Evolutionary conservation across 2,329 filamentous ascomycete genomes (phyloP).

Genomic region (Colletotrichum nymphaeae): DNA sequence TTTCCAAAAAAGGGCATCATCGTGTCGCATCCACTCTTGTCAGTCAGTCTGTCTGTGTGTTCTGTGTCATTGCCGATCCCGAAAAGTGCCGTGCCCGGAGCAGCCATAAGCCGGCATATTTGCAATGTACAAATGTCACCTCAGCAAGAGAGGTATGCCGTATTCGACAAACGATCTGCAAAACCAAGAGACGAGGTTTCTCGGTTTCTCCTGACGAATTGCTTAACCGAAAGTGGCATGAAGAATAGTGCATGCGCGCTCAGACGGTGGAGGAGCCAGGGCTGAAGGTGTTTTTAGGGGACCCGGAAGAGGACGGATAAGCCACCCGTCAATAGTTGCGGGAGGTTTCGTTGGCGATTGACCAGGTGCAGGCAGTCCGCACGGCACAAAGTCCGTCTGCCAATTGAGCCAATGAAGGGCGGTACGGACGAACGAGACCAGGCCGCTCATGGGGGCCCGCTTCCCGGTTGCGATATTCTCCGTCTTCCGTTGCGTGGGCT

Average conservation of each 20-base stretch:
- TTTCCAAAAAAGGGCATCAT: not conserved
- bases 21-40: not conserved
- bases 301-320: conserved; percentile 15
- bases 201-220: conserved; percentile 26
- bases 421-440: conserved; percentile 5
- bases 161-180: conserved; percentile 19
- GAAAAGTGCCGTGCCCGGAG: conserved; percentile 2
- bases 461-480: not conserved
- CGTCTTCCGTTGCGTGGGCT: not conserved
- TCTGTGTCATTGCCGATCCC: conserved; percentile 10
- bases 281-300: not conserved
- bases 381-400: not conserved
- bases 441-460: not conserved
- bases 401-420: not conserved
- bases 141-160: conserved; percentile 5
- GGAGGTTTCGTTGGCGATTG: conserved; percentile 12
- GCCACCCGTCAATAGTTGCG: conserved; percentile 33
- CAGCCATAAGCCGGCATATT: not conserved
- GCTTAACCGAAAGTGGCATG: conserved; percentile 36
- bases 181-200: not conserved
- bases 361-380: conserved; percentile 9
- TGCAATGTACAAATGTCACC: conserved; percentile 2
- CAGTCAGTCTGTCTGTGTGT: not conserved
- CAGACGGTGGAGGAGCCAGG: conserved; percentile 30
- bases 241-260: conserved; percentile 21